These are phyloP conservation scores for Diaporthe sp. DNA, from an alignment of 2,329 filamentous ascomycete species.

Conservation along the genomic window DNA sequence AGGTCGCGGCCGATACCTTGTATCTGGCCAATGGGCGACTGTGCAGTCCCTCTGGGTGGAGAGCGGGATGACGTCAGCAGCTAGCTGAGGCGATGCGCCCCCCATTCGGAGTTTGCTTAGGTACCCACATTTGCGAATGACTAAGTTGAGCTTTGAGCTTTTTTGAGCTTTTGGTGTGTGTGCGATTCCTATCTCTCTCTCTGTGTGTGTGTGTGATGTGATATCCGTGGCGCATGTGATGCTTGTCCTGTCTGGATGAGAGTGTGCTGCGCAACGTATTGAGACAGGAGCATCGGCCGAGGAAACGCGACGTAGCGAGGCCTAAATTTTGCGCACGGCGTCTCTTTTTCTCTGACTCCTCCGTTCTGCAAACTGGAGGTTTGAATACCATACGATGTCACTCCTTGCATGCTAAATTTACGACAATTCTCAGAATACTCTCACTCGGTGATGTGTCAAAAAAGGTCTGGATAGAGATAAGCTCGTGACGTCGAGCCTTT, in stretches of 20 bases:
- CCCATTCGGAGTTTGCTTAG: not conserved
- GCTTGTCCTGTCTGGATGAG: not conserved
- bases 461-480: too few relatives aligned
- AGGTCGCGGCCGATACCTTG: constrained; percentile 20
- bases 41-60: constrained; percentile 5
- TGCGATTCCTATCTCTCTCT: not conserved
- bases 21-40: constrained; percentile 27
- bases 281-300: too few relatives aligned
- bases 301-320: too few relatives aligned
- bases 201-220: not conserved
- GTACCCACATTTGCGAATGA: constrained; percentile 35
- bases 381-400: too few relatives aligned
- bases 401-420: too few relatives aligned
- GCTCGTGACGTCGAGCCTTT: too few relatives aligned
- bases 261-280: not conserved
- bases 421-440: too few relatives aligned
- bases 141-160: constrained; percentile 33
- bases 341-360: too few relatives aligned
- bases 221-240: too few relatives aligned
- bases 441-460: too few relatives aligned
- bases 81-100: not conserved
- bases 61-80: constrained; percentile 36
- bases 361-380: too few relatives aligned
- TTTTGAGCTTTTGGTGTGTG: not conserved
- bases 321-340: too few relatives aligned